phyloP scores from a whole-genome alignment of 139 green algal genomes.

The Chlamydomonas eustigma region DNA sequence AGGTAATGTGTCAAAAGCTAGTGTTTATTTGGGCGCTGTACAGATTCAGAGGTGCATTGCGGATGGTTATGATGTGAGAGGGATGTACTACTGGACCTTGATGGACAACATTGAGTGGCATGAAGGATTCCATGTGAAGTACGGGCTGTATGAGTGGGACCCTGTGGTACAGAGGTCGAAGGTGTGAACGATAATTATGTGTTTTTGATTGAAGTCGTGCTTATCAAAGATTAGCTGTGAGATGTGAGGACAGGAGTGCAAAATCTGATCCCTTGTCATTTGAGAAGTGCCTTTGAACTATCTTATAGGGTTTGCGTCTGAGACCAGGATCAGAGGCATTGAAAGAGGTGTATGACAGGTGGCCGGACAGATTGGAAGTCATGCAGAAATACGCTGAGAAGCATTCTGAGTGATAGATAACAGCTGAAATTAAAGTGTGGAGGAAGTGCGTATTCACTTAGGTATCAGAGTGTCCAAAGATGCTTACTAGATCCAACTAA shows the following conservation, averaged over 20 bases:
- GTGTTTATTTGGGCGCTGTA: background rate
- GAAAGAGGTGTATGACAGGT: background rate
- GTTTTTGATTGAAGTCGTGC: no score
- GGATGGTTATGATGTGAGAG: constrained; percentile 63
- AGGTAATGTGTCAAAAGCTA: no score
- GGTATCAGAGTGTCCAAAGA: no score
- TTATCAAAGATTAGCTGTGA: no score
- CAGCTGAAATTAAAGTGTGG: no score
- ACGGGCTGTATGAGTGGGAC: constrained; percentile 44
- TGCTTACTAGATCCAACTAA: no score
- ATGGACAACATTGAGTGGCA: constrained; percentile 68
- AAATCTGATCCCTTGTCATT: background rate
- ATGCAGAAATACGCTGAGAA: background rate
- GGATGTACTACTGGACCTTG: constrained; percentile 53
- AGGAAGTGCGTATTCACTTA: no score
- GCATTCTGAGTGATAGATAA: no score
- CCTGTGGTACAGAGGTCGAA: constrained; percentile 6
- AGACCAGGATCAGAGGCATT: background rate
- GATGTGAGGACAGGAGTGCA: background rate
- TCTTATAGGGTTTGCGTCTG: background rate
- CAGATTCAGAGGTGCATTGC: background rate
- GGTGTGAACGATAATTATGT: background rate
- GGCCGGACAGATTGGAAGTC: background rate
- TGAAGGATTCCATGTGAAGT: constrained; percentile 50
- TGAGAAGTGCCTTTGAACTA: background rate